Evolutionary conservation across 495 filamentous ascomycete genomes (phyloP), one percentile per base, ranked within the genome.

Genomic region (Lindgomyces ingoldianus): DNA sequence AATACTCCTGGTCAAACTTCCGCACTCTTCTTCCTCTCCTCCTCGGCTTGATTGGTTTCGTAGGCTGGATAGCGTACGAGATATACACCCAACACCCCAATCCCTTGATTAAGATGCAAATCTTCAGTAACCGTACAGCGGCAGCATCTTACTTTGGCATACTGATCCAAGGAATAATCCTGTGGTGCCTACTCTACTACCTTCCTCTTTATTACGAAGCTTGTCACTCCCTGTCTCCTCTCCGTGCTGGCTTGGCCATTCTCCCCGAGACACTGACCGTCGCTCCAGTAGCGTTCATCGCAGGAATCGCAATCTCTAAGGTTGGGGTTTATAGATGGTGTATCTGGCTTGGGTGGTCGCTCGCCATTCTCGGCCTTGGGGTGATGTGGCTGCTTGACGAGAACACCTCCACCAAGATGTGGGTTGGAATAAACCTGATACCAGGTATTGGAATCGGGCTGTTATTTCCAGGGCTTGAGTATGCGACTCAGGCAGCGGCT

Each of bases 291-390:
- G 76, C 80, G 11, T 26, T 47, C 22, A 16, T 24, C 3, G 71
- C 68, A 16, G 82, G 81, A 0, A 52, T 80, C 16, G 47, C 76
- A 1, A 75, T 82, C 24, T 75, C 73, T 0, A 52, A 67, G 69
- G 3, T 39, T 14, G 33, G 33, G 33, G 14, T 6, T 6, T 84
- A 80, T 51, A 65, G 78, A 3, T 81, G 77, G 80, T 72, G 76
- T 1, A 71, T 82, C n/a, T 84, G 79, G 78, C 51, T 71, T 11
- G 82, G 81, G 3, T 85, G 83, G 83, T 30, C 56, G 2, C 57
- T 82, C 14, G 77, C 77, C 6, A 79, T 76, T 0, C 16, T 82
- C 16, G 80, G 81, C 8, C 42, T 77, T 4, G 81, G 78, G 0
- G 29, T 83, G 1, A 54, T 83, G 36, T 76, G 71, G 54, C 60